Percentiles rank a stretch among this genome's conserved stretches.
These are phyloP conservation scores for Microsporum canis DNA, from an alignment of 2,329 filamentous ascomycete species.

Conservation along the genomic window DNA sequence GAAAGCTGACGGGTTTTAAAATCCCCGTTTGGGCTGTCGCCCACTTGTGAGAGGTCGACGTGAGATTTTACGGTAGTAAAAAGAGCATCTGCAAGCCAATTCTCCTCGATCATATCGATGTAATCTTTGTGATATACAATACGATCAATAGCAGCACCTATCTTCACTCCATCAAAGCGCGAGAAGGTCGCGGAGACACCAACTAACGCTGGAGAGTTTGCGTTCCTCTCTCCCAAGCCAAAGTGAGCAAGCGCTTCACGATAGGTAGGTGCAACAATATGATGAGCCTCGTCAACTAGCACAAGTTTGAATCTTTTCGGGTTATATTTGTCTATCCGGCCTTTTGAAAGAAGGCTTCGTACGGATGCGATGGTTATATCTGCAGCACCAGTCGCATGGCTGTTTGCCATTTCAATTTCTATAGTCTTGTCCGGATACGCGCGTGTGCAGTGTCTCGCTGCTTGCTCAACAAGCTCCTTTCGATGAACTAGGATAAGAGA, in stretches of 20 bases:
- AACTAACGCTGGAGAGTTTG: slow-evolving; percentile 55
- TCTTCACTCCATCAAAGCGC: slow-evolving; percentile 70
- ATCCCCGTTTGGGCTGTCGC: slow-evolving; percentile 56
- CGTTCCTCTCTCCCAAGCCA: slow-evolving; percentile 44
- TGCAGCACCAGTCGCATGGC: slow-evolving; percentile 63
- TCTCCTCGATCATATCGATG: slow-evolving; percentile 71
- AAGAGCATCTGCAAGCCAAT: slow-evolving; percentile 82
- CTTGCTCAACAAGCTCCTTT: slow-evolving; percentile 88
- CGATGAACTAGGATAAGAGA: slow-evolving; percentile 89
- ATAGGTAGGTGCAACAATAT: slow-evolving; percentile 80
- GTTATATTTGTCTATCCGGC: slow-evolving; percentile 72
- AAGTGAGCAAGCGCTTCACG: slow-evolving; percentile 68
- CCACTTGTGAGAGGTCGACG: slow-evolving; percentile 65
- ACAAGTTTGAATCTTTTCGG: slow-evolving; percentile 73
- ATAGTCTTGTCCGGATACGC: slow-evolving; percentile 71
- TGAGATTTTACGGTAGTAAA: slow-evolving; percentile 86
- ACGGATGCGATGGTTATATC: slow-evolving; percentile 93
- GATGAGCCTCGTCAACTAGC: slow-evolving; percentile 91
- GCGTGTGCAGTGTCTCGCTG: slow-evolving; percentile 67
- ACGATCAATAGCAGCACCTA: slow-evolving; percentile 80
- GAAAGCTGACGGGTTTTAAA: slow-evolving; percentile 72
- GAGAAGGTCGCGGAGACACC: slow-evolving; percentile 77
- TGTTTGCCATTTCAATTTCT: slow-evolving; percentile 82
- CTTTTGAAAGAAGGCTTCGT: slow-evolving; percentile 65
- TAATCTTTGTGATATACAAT: slow-evolving; percentile 92